These are phyloP conservation scores for Suhomyces kunorum DNA, from an alignment of 1,139 yeast genomes.

Conservation along the genomic window DNA sequence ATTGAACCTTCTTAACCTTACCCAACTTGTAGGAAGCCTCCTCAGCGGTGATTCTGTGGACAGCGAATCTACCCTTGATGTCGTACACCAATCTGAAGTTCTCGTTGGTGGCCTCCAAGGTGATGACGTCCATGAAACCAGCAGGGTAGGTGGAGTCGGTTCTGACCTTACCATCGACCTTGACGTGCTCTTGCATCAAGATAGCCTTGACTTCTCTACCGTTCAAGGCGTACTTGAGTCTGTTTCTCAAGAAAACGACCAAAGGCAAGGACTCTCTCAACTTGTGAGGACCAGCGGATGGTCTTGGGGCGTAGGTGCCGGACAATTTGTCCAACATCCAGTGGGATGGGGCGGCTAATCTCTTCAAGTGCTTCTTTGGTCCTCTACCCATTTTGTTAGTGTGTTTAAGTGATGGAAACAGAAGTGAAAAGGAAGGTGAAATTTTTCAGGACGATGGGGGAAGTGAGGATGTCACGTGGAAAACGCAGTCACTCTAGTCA, in stretches of 20 bases:
- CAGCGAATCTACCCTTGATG: constrained; percentile 98
- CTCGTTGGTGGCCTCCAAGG: constrained; percentile 97
- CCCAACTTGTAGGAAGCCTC: constrained; percentile 98
- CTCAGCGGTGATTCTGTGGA: constrained; percentile 98
- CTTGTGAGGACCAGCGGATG: constrained; percentile 99
- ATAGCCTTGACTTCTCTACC: constrained; percentile 99
- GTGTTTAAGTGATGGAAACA: constrained; percentile 1
- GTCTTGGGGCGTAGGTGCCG: constrained; percentile 99
- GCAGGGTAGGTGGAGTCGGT: constrained; percentile 98
- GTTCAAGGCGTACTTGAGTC: constrained; percentile 98
- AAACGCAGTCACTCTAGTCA: too few relatives aligned
- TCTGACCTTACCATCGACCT: constrained; percentile 99
- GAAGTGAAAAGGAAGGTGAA: constrained; percentile 4
- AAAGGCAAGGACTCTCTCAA: constrained; percentile 98
- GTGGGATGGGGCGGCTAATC: constrained; percentile 99
- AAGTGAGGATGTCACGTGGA: too few relatives aligned
- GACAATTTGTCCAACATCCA: constrained; percentile 99
- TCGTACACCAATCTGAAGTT: constrained; percentile 98
- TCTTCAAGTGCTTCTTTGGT: constrained; percentile 90
- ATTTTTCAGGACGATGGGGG: constrained; percentile 6
- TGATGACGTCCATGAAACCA: constrained; percentile 98
- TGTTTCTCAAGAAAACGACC: constrained; percentile 97
- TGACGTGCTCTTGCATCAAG: constrained; percentile 98
- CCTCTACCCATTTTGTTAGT: constrained; percentile 11
- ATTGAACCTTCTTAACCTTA: constrained; percentile 95